Evolutionary conservation across 164 flowering plant genomes (phyloP).

Genomic region (Vitis riparia): DNA sequence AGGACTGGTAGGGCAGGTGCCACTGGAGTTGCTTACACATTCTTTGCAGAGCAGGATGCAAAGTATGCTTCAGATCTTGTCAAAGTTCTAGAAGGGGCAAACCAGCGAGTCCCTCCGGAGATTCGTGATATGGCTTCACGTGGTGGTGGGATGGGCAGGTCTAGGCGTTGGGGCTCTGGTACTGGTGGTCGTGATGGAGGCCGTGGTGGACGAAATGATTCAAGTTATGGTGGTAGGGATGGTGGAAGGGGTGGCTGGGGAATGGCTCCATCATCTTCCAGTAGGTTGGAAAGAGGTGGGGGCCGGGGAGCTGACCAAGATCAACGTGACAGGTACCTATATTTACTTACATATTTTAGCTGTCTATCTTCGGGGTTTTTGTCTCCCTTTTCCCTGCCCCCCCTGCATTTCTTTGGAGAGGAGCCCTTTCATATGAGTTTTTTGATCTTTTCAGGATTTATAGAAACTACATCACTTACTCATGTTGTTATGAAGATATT

Average conservation of each 20-base stretch:
- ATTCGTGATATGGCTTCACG: conserved; percentile 69
- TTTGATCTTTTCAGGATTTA: not conserved
- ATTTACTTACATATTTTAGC: too few species aligned
- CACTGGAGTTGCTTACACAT: conserved; percentile 79
- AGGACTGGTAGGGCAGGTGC: conserved; percentile 97
- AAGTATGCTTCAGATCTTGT: conserved; percentile 78
- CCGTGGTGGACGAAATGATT: conserved; percentile 43
- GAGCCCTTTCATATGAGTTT: not conserved
- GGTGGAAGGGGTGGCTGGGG: conserved; percentile 43
- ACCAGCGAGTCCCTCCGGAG: conserved; percentile 74
- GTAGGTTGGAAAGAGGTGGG: conserved; percentile 40
- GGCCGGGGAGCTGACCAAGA: conserved; percentile 41
- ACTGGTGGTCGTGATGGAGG: conserved; percentile 51
- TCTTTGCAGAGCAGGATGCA: conserved; percentile 78
- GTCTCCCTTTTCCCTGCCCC: not conserved
- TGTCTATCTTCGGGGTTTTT: not conserved
- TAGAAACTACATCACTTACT: too few species aligned
- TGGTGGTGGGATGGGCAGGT: conserved; percentile 65
- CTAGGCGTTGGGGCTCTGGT: conserved; percentile 57
- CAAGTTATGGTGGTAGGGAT: conserved; percentile 42
- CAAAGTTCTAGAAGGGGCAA: conserved; percentile 82
- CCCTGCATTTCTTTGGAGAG: not conserved
- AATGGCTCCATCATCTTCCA: conserved; percentile 22
- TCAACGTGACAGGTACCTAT: conserved; percentile 44
- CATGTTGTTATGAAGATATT: too few species aligned